These are phyloP conservation scores for Inosperma sp. DNA, from an alignment of 768 basidiomycete genomes.

Conservation along the genomic window DNA sequence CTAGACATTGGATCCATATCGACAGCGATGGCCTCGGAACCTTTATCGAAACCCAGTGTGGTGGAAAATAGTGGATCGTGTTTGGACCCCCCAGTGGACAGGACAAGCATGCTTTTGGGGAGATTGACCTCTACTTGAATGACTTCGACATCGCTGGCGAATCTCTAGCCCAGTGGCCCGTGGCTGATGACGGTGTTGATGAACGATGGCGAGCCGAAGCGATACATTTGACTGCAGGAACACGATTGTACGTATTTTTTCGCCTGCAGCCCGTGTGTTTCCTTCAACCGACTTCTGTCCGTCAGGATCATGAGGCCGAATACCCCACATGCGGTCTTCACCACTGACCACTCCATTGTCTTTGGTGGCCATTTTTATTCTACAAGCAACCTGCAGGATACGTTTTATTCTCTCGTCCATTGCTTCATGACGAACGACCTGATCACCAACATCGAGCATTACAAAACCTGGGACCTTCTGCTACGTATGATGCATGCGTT, in stretches of 20 bases:
- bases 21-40: constrained; percentile 17
- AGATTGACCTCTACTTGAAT: not conserved
- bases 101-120: not conserved
- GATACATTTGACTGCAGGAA: too few species aligned
- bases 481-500: not conserved
- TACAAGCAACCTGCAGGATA: not conserved
- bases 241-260: too few species aligned
- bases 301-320: not conserved
- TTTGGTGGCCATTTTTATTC: not conserved
- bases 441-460: not conserved
- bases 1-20: constrained; percentile 16
- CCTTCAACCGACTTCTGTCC: too few species aligned
- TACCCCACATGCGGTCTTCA: not conserved
- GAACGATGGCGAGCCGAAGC: too few species aligned
- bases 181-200: too few species aligned
- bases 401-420: not conserved
- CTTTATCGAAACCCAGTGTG: constrained; percentile 7
- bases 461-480: not conserved
- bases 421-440: not conserved
- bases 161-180: too few species aligned
- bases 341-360: not conserved
- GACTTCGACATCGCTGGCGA: constrained; percentile 3
- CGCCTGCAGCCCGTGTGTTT: too few species aligned
- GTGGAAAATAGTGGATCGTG: constrained; percentile 9
- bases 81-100: not conserved